Evolutionary conservation across 768 basidiomycete species (phyloP).

Genomic region (Russula compacta): DNA sequence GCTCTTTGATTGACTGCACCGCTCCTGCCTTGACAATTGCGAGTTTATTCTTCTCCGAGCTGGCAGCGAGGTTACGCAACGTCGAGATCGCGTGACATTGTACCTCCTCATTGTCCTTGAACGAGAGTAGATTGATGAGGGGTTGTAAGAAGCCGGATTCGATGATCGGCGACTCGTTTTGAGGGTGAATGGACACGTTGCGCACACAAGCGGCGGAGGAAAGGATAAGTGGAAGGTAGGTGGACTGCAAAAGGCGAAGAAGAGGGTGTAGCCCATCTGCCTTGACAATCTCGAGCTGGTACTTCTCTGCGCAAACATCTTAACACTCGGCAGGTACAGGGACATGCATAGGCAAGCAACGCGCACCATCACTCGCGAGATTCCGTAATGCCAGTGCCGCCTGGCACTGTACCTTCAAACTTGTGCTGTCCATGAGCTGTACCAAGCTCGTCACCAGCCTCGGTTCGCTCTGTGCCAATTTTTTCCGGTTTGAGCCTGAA

Average conservation of each 20-base stretch:
- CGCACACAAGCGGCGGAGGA: slow-evolving; percentile 98
- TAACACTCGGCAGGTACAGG: neutral
- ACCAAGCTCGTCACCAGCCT: slow-evolving; percentile 92
- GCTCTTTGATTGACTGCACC: slow-evolving; percentile 91
- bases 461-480: slow-evolving; percentile 87
- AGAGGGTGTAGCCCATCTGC: slow-evolving; percentile 87
- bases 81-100: slow-evolving; percentile 99
- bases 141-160: slow-evolving; percentile 96
- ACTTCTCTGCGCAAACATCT: slow-evolving; percentile 64
- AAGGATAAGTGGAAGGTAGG: slow-evolving; percentile 94
- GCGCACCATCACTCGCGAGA: slow-evolving; percentile 88
- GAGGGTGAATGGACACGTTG: slow-evolving; percentile 97
- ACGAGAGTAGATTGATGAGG: slow-evolving; percentile 89
- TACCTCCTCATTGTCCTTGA: slow-evolving; percentile 99
- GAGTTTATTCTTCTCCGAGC: slow-evolving; percentile 95
- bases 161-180: slow-evolving; percentile 98
- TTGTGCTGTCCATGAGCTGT: slow-evolving; percentile 91
- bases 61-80: slow-evolving; percentile 90
- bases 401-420: slow-evolving; percentile 97
- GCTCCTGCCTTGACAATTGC: slow-evolving; percentile 98
- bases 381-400: slow-evolving; percentile 94
- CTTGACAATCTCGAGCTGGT: slow-evolving; percentile 97
- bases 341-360: neutral
- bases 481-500: slow-evolving; percentile 80
- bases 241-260: slow-evolving; percentile 89